Evolutionary conservation across 2,329 filamentous ascomycete species (phyloP).

Genomic region (Penicillium sp.): DNA sequence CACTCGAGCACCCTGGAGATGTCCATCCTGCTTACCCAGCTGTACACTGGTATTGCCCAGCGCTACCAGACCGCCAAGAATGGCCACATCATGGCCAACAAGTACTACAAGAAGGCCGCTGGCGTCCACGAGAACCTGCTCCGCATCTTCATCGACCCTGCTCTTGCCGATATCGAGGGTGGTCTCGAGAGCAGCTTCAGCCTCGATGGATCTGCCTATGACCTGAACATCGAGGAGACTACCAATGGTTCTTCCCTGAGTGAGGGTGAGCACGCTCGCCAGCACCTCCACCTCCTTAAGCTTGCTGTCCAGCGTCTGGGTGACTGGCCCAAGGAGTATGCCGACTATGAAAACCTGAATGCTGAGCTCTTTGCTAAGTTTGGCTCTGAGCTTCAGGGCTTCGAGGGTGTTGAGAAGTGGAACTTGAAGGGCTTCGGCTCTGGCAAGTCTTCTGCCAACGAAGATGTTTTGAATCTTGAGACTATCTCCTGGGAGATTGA

Average conservation of each 20-base stretch:
- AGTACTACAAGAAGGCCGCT: constrained; percentile 42
- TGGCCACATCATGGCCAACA: constrained; percentile 34
- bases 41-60: constrained; percentile 47
- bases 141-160: constrained; percentile 35
- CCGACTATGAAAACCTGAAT: constrained; percentile 51
- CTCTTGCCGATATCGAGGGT: constrained; percentile 30
- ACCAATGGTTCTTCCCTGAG: constrained; percentile 16
- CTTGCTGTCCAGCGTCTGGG: constrained; percentile 42
- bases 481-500: constrained; percentile 28
- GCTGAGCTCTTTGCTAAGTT: constrained; percentile 42
- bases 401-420: constrained; percentile 51
- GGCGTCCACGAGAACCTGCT: constrained; percentile 40
- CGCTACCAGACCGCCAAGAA: constrained; percentile 34
- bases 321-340: constrained; percentile 48
- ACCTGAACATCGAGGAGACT: constrained; percentile 21
- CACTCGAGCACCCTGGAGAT: constrained; percentile 50
- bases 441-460: constrained; percentile 48
- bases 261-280: constrained; percentile 34
- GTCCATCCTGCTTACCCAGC: constrained; percentile 49
- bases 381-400: constrained; percentile 37
- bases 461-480: constrained; percentile 26
- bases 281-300: constrained; percentile 41
- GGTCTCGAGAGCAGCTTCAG: constrained; percentile 22
- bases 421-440: constrained; percentile 44
- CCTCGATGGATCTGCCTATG: constrained; percentile 22